A percentile compares a stretch with the other conserved stretches of the same genome.
phyloP scores from a whole-genome alignment of 257 asterid species.

The Perilla frutescens region DNA sequence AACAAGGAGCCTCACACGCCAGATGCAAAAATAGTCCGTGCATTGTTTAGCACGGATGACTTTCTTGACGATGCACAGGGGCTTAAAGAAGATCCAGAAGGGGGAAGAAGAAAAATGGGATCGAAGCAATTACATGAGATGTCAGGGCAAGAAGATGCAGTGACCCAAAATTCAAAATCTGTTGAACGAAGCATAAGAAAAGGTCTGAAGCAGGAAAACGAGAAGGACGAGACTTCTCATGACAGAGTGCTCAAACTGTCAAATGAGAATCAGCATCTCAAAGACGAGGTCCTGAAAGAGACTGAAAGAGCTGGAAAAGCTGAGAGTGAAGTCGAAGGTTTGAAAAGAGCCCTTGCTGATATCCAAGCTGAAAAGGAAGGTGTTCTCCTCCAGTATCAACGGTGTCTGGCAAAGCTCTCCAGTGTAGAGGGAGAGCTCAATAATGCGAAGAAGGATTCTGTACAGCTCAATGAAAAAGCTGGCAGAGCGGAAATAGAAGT shows the following conservation, averaged over 20 bases:
- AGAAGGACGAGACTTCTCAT: slow-evolving; percentile 37
- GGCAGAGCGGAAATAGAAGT: slow-evolving; percentile 69
- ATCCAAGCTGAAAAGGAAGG: slow-evolving; percentile 66
- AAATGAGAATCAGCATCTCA: slow-evolving; percentile 55
- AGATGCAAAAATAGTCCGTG: slow-evolving; percentile 43
- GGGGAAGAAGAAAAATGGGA: background rate
- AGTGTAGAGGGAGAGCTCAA: slow-evolving; percentile 58
- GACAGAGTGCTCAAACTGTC: slow-evolving; percentile 50
- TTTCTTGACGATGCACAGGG: slow-evolving; percentile 36
- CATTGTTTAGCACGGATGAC: slow-evolving; percentile 47
- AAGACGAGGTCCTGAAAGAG: slow-evolving; percentile 57
- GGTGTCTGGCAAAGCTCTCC: slow-evolving; percentile 61
- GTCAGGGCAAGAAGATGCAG: slow-evolving; percentile 32
- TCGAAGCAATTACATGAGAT: too few relatives aligned
- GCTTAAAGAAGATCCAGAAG: slow-evolving; percentile 37
- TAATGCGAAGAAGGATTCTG: slow-evolving; percentile 57
- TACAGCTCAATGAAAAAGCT: slow-evolving; percentile 59
- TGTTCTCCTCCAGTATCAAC: slow-evolving; percentile 68
- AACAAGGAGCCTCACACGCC: slow-evolving; percentile 59
- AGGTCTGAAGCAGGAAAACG: slow-evolving; percentile 38
- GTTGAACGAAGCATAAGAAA: slow-evolving; percentile 37
- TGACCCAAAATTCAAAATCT: slow-evolving; percentile 26
- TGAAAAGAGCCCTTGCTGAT: slow-evolving; percentile 59
- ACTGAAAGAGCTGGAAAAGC: slow-evolving; percentile 63
- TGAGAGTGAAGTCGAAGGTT: slow-evolving; percentile 61